Base-by-base conservation (phyloP, 1,284 basidiomycete genomes). In the Microbotryum silenes-acaulis region DNA sequence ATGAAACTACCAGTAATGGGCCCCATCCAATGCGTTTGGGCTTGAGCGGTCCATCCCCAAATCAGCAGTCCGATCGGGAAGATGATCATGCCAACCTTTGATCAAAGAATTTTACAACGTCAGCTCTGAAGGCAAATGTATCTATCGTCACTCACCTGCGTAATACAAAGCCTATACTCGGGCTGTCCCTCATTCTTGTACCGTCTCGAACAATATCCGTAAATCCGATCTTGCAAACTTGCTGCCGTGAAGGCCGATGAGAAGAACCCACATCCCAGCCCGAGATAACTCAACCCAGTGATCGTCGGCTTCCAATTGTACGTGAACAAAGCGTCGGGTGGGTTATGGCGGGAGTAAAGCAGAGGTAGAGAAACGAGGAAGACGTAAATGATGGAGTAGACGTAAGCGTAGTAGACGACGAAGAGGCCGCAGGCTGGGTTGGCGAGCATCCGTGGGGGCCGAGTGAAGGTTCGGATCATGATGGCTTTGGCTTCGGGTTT, bases 31-130 rank as follows among this genome's bases (percentile, higher is more conserved):
- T 77, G 75, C 1, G 69, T 70, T 23, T 75, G 60, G 0, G 72
- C 70, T 8, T 76, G 58, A 2, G 75, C 75, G 12, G 74, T 75
- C 76, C 76, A 77, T 6, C 47, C 62, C 60, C 77, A 78, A n/a
- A 76, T 69, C 54, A 78, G 62, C 2, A 79, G 65, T 8, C 78
- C 78, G 21, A 74, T 52, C 3, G 78, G 78, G 60, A 79, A 77
- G 55, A 78, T 67, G 54, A 75, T 60, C 77, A 79, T 79, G 9
- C 79, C 79, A 4, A 76, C 72, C 44, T 78, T 74, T 44, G 76
- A 76, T 70, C 16, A 77, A 75, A n/a, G n/a, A n/a, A n/a, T 45
- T 3, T 42, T 18, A 48, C 3, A 60, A 37, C 23, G 12, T 42
- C 21, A 7, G 57, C 25, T 18, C 16, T 42, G 37, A 42, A 42